Conservation (phyloP, 2,329 filamentous ascomycete species). For the Xylaria sp. region DNA sequence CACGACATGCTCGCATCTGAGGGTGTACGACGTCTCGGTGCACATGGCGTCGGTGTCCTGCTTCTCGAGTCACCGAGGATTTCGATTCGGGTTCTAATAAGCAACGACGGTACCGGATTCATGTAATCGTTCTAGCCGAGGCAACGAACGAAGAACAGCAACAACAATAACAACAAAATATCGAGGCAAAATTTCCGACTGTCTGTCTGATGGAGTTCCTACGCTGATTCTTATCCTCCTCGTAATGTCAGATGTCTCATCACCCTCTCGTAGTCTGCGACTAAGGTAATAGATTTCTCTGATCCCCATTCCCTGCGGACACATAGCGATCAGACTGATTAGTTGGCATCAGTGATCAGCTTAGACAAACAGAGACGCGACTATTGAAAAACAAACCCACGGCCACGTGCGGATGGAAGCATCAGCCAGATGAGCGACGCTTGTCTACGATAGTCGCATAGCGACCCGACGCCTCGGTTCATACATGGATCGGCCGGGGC, state of each 20-base stretch:
- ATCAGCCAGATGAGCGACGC: slow-evolving; percentile 1
- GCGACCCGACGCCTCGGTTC: slow-evolving; percentile 11
- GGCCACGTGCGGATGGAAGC: slow-evolving; percentile 11
- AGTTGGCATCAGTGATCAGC: slow-evolving; percentile 15
- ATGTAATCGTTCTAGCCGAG: neutral
- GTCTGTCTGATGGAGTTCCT: neutral
- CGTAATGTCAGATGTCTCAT: neutral
- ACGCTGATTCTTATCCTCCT: neutral
- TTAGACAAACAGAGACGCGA: slow-evolving; percentile 4
- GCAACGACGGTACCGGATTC: neutral
- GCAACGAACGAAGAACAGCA: too few species aligned
- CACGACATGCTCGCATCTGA: slow-evolving; percentile 55
- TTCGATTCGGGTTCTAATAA: neutral
- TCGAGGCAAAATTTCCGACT: neutral
- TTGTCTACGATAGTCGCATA: slow-evolving; percentile 7
- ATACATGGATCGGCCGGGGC: neutral
- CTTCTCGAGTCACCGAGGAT: neutral
- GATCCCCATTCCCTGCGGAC: neutral
- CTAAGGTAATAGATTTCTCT: neutral
- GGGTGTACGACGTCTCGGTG: slow-evolving; percentile 52
- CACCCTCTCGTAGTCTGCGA: neutral
- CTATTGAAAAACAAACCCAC: slow-evolving; percentile 21
- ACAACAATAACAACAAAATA: too few species aligned
- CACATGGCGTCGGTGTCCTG: slow-evolving; percentile 44
- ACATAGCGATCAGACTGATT: neutral